Evolutionary conservation across 2,329 filamentous ascomycete species (phyloP).

Genomic region (Fusarium sp.): DNA sequence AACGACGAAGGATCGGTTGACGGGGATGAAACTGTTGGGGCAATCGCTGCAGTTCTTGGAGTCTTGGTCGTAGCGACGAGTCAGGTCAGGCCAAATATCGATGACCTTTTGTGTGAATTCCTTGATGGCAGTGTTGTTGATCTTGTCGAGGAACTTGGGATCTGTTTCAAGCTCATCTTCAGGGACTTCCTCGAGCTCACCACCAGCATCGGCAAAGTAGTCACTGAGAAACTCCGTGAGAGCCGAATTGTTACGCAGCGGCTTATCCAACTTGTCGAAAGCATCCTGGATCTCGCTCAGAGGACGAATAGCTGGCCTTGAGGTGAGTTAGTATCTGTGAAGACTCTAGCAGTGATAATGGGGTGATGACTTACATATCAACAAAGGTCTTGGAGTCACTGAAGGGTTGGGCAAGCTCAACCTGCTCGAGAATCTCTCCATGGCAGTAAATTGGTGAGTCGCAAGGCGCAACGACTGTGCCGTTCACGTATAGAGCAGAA

Average conservation of each 20-base stretch:
- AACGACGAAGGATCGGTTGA: conserved; percentile 76
- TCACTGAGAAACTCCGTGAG: conserved; percentile 70
- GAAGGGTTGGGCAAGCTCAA: conserved; percentile 72
- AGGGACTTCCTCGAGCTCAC: conserved; percentile 67
- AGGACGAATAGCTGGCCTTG: conserved; percentile 68
- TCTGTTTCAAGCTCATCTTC: conserved; percentile 63
- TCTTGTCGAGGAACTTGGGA: conserved; percentile 65
- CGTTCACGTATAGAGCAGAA: conserved; percentile 67
- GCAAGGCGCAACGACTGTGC: conserved; percentile 70
- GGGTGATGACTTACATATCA: conserved; percentile 64
- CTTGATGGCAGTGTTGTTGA: conserved; percentile 67
- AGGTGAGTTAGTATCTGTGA: conserved; percentile 20
- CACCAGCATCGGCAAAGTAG: conserved; percentile 72
- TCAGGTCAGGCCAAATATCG: conserved; percentile 75
- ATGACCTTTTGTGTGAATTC: conserved; percentile 73
- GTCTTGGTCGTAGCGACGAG: conserved; percentile 65
- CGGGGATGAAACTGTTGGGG: conserved; percentile 71
- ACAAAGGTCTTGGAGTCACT: conserved; percentile 77
- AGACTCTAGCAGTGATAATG: not conserved
- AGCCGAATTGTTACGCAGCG: conserved; percentile 70
- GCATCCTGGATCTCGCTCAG: conserved; percentile 69
- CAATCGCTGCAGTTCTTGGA: conserved; percentile 66
- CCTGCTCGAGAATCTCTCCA: conserved; percentile 69
- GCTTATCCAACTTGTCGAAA: conserved; percentile 68
- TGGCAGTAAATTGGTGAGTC: conserved; percentile 75